Base-by-base conservation (phyloP, 371 early-diverging fungal genomes). In the Blakeslea trispora region DNA sequence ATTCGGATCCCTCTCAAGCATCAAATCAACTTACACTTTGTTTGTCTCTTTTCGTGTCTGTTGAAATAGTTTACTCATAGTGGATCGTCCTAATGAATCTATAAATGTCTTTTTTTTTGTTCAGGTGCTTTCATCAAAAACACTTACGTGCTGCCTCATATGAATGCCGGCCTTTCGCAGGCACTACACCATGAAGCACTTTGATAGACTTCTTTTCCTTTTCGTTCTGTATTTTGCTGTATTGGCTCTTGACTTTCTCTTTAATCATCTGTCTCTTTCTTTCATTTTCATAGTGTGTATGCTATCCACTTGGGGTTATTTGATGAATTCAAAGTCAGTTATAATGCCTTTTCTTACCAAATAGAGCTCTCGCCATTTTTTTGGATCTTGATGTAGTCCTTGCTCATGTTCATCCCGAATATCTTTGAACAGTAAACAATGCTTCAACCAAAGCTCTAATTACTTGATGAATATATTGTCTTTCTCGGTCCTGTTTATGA, bases 201-300 rank as follows among this genome's bases (percentile, higher is more conserved):
- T 77, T 77, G 21, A 74, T 74, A 5, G 78, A 77, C 43, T 62
- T 57, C 1, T 72, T 70, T 18, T 64, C 71, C 45, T 68, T 74
- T 46, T 77, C 75, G 22, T 63, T 61, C 37, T 72, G 67, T 10
- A 74, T 58, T 40, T 71, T 69, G 45, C 61, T 70, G 43, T 77
- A 77, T 41, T 74, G 69, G n/a, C 59, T 67, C 45, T 68, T 72
- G 21, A 77, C 58, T 50, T 72, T 72, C 45, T 70, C 60, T 39
- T 71, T 70, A 22, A 70, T 56, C 14, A 63, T 21, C 35, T 67
- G 52, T n/a, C 61, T 60, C 45, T 66, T 68, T 11, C 49, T 56
- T 49, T 74, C 73, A 34, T 55, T 67, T 46, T 77, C 75, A 35
- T 63, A 42, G 39, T 63, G 57, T 18, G 24, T 35, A 39, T 45